These are phyloP conservation scores for Ustilago esculenta DNA, from an alignment of 1,284 basidiomycete species.

Conservation along the genomic window DNA sequence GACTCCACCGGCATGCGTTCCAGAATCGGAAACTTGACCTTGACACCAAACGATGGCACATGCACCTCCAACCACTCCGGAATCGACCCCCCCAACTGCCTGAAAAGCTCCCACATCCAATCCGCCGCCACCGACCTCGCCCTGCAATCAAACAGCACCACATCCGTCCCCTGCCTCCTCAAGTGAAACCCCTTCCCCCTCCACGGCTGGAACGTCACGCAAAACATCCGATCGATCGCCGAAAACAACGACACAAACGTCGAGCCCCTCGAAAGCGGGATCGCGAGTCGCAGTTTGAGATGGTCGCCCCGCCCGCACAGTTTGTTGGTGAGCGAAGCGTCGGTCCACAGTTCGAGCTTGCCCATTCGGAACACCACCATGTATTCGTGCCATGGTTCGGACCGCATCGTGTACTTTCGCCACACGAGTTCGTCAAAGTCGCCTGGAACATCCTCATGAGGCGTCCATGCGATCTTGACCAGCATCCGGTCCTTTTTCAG, in stretches of 20 bases:
- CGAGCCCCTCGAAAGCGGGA: slow-evolving; percentile 73
- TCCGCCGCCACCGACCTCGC: slow-evolving; percentile 76
- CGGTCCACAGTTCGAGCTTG: slow-evolving; percentile 79
- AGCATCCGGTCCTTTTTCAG: slow-evolving; percentile 81
- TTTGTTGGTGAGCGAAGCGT: slow-evolving; percentile 69
- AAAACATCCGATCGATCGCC: slow-evolving; percentile 81
- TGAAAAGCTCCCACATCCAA: slow-evolving; percentile 85
- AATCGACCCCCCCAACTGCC: slow-evolving; percentile 71
- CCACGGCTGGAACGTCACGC: slow-evolving; percentile 71
- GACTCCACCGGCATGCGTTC: slow-evolving; percentile 66
- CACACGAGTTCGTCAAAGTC: slow-evolving; percentile 78
- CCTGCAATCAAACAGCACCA: slow-evolving; percentile 78
- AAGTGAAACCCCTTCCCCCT: slow-evolving; percentile 67
- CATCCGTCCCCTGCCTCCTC: slow-evolving; percentile 73
- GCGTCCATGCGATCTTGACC: slow-evolving; percentile 76
- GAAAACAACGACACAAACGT: slow-evolving; percentile 82
- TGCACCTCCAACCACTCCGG: slow-evolving; percentile 71
- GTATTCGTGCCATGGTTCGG: slow-evolving; percentile 79
- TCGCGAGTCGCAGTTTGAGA: slow-evolving; percentile 75
- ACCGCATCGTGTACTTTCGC: slow-evolving; percentile 71
- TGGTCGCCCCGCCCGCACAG: slow-evolving; percentile 42
- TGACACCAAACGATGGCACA: slow-evolving; percentile 72
- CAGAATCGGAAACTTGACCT: slow-evolving; percentile 76
- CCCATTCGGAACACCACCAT: slow-evolving; percentile 80
- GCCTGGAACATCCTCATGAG: slow-evolving; percentile 71